phyloP scores from a whole-genome alignment of 225 moss, liverwort and hornwort genomes.

The Rhytidiadelphus loreus region DNA sequence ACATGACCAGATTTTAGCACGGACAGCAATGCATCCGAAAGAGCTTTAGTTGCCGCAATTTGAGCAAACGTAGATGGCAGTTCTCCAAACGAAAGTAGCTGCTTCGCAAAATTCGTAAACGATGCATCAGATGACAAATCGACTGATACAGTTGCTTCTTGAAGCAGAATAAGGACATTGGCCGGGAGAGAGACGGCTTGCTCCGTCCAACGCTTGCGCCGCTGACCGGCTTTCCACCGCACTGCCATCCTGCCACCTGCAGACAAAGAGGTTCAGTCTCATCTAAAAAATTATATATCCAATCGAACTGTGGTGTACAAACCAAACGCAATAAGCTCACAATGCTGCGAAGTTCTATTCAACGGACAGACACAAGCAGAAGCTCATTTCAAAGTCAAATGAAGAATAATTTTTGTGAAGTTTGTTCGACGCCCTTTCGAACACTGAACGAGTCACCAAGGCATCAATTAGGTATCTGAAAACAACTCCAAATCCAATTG shows the following conservation, averaged over 20 bases:
- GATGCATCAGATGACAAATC: slow-evolving; percentile 10
- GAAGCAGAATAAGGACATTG: slow-evolving; percentile 12
- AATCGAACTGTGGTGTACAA: neutral
- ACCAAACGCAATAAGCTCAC: neutral
- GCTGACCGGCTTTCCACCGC: slow-evolving; percentile 84
- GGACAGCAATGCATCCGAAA: slow-evolving; percentile 51
- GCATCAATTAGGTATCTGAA: neutral
- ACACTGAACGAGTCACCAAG: neutral
- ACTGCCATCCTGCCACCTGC: slow-evolving; percentile 66
- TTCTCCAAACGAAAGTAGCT: slow-evolving; percentile 42
- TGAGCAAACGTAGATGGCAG: slow-evolving; percentile 80
- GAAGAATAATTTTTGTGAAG: neutral
- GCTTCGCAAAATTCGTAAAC: slow-evolving; percentile 25
- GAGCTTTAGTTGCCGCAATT: slow-evolving; percentile 67
- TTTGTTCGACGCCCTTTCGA: neutral
- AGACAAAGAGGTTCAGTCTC: neutral
- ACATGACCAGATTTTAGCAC: slow-evolving; percentile 18
- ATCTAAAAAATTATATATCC: neutral
- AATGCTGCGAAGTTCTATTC: neutral
- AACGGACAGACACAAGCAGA: neutral
- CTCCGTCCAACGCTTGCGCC: slow-evolving; percentile 97
- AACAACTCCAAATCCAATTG: neutral
- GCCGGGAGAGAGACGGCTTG: slow-evolving; percentile 57
- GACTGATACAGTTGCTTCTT: slow-evolving; percentile 1
- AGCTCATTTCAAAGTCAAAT: neutral